A percentile compares a stretch with the other conserved stretches of the same genome.
phyloP scores from a whole-genome alignment of 192 early-diverging fungal species.

The Helicostylum pulchrum region DNA sequence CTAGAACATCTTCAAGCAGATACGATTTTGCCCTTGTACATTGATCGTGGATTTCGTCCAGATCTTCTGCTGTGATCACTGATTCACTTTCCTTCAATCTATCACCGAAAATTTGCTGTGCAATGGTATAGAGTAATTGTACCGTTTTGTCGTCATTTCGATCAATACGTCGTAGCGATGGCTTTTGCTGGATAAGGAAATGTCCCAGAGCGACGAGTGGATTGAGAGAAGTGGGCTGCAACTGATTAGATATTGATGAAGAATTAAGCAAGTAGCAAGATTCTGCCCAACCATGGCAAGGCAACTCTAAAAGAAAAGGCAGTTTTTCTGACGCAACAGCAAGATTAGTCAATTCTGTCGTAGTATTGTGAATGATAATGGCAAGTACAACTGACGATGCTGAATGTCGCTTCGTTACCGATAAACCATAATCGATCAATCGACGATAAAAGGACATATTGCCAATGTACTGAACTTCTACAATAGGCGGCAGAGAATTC shows the following conservation, averaged over 20 bases:
- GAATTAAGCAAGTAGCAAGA: constrained; percentile 8
- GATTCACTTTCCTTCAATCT: too few relatives aligned
- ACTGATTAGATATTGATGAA: constrained; percentile 10
- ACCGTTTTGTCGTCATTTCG: constrained; percentile 15
- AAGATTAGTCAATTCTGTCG: constrained; percentile 12
- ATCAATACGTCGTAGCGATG: constrained; percentile 4
- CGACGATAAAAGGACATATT: constrained; percentile 18
- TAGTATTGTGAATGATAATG: constrained; percentile 14
- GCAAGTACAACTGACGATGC: background rate
- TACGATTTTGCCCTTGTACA: too few relatives aligned
- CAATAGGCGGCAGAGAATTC: constrained; percentile 6
- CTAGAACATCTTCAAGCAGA: too few relatives aligned
- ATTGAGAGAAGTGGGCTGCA: constrained; percentile 3
- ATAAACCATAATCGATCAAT: constrained; percentile 17
- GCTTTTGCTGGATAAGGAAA: constrained; percentile 13
- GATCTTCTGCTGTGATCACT: too few relatives aligned
- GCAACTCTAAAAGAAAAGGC: constrained; percentile 8
- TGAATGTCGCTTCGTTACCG: constrained; percentile 12
- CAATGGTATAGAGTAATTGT: constrained; percentile 2
- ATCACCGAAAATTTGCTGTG: background rate
- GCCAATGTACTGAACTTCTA: constrained; percentile 12
- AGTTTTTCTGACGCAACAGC: constrained; percentile 3
- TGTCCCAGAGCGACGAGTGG: constrained; percentile 12
- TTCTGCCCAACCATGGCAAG: constrained; percentile 14
- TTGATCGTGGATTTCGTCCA: too few relatives aligned